Conservation (phyloP, 2,329 filamentous ascomycete species). For the Monosporascus cannonballus region DNA sequence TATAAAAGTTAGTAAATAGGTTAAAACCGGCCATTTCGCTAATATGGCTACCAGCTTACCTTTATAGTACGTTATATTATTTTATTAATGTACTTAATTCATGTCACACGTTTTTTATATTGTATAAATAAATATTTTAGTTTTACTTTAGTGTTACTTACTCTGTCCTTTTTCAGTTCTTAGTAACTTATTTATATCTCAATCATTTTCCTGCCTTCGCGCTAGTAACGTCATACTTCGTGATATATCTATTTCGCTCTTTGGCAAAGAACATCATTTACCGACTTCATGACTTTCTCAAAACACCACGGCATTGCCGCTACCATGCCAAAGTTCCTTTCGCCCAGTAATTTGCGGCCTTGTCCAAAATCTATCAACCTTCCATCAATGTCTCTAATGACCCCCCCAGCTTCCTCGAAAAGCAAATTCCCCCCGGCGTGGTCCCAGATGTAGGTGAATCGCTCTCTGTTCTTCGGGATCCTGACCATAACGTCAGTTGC, state of each 20-base stretch:
- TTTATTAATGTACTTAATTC: too few relatives aligned
- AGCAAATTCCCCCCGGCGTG: constrained; percentile 48
- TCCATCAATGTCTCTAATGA: constrained; percentile 44
- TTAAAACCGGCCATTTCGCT: too few relatives aligned
- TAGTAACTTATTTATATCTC: too few relatives aligned
- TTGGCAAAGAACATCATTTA: neutral
- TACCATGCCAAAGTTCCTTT: neutral
- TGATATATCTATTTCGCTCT: neutral
- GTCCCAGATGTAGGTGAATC: constrained; percentile 42
- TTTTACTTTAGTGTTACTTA: too few relatives aligned
- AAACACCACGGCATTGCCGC: neutral
- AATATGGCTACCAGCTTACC: too few relatives aligned
- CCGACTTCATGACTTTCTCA: neutral
- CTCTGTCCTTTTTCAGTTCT: too few relatives aligned
- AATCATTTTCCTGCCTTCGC: too few relatives aligned
- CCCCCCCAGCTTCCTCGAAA: constrained; percentile 42
- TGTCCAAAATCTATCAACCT: neutral
- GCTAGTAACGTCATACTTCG: too few relatives aligned
- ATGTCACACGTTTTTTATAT: too few relatives aligned
- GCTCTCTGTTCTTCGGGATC: neutral
- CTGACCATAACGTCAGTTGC: constrained; percentile 1
- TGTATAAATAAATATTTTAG: too few relatives aligned
- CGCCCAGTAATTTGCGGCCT: neutral
- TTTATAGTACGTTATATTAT: too few relatives aligned
- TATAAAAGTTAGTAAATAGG: too few relatives aligned